A percentile compares a stretch with the other conserved stretches of the same genome.
Evolutionary conservation across 345 rosid species (phyloP).

Genomic region (Eucalyptus albens): DNA sequence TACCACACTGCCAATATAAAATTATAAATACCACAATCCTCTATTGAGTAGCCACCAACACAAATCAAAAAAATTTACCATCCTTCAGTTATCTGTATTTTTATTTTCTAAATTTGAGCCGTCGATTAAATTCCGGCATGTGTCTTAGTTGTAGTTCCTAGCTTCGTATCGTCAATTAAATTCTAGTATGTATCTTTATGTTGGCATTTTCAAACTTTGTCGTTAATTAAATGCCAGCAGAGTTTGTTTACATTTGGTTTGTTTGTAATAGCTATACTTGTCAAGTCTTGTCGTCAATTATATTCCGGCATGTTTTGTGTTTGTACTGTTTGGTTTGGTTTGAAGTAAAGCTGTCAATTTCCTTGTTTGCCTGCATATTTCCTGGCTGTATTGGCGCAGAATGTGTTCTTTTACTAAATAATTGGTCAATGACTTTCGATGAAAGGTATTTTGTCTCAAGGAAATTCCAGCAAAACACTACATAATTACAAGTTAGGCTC

Average conservation of each 20-base stretch:
- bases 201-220: accelerated
- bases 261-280: background rate
- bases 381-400: accelerated
- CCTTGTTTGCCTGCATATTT: background rate
- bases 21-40: no score
- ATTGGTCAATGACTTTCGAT: accelerated
- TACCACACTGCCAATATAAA: background rate
- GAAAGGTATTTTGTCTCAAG: no score
- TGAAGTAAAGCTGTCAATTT: accelerated
- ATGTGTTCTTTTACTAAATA: background rate
- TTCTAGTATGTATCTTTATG: no score
- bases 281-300: background rate
- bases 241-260: background rate
- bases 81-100: no score
- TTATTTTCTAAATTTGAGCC: no score
- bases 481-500: accelerated
- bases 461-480: background rate
- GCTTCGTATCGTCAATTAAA: accelerated
- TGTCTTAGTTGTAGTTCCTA: accelerated
- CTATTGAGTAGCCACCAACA: background rate
- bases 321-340: background rate
- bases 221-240: accelerated
- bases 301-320: background rate
- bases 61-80: no score
- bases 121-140: accelerated